Percentiles rank a stretch among this genome's conserved stretches.
These are phyloP conservation scores for Thuidium tamariscinum DNA, from an alignment of 225 moss, liverwort and hornwort species.

Conservation along the genomic window DNA sequence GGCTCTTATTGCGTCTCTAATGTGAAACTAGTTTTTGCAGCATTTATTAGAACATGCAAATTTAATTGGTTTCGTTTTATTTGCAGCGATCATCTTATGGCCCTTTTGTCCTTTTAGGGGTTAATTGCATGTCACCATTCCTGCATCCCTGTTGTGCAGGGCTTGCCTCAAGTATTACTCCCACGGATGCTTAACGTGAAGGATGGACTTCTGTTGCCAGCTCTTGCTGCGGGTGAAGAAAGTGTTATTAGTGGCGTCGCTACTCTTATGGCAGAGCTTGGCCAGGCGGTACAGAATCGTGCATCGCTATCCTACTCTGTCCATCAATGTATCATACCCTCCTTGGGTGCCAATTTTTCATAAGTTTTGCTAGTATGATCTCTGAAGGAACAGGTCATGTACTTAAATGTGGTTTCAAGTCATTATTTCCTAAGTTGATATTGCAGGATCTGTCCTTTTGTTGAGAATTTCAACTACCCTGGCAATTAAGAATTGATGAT, in stretches of 20 bases:
- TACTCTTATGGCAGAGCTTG: conserved; percentile 88
- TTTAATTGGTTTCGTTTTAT: neutral
- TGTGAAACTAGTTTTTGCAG: neutral
- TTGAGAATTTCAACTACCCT: neutral
- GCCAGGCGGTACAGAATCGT: conserved; percentile 68
- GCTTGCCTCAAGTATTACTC: conserved; percentile 71
- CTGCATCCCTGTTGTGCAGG: conserved; percentile 23
- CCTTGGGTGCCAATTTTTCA: neutral
- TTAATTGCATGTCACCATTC: neutral
- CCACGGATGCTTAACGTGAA: conserved; percentile 81
- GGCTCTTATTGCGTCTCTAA: neutral
- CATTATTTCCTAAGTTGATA: neutral
- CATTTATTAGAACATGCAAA: neutral
- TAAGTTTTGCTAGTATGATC: neutral
- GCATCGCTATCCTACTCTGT: conserved; percentile 4
- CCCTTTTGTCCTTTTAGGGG: neutral
- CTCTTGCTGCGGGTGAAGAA: conserved; percentile 66
- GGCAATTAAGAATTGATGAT: neutral
- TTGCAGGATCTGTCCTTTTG: neutral
- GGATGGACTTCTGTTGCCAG: conserved; percentile 75
- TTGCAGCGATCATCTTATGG: neutral
- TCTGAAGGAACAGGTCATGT: neutral
- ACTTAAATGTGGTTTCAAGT: neutral
- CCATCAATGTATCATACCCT: conserved; percentile 3
- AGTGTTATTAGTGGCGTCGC: conserved; percentile 66